Percentiles rank a stretch among this genome's conserved stretches.
These are phyloP conservation scores for Coccinonectria pachysandricola DNA, from an alignment of 2,329 filamentous ascomycete species.

Conservation along the genomic window DNA sequence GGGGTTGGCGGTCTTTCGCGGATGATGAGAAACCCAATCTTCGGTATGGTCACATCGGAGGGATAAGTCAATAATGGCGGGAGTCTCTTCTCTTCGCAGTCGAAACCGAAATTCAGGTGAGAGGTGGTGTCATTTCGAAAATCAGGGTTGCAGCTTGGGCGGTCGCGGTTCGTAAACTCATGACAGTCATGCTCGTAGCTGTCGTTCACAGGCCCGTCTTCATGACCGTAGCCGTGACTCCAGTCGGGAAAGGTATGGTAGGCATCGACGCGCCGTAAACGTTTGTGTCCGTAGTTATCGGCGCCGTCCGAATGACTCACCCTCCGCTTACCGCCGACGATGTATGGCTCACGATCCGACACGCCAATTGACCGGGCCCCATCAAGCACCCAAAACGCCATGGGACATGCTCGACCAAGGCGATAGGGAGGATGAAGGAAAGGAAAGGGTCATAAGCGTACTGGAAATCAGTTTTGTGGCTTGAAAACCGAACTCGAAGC, in stretches of 20 bases:
- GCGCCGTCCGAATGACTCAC: slow-evolving; percentile 25
- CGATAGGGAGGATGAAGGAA: slow-evolving; percentile 2
- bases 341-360: slow-evolving; percentile 17
- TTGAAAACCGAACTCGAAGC: no score
- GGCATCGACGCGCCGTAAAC: slow-evolving; percentile 10
- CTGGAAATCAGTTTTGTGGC: no score
- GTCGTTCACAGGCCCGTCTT: slow-evolving; percentile 1
- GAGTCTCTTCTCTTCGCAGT: slow-evolving; percentile 7
- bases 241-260: slow-evolving; percentile 2
- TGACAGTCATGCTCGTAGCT: slow-evolving; percentile 5
- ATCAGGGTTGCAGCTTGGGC: slow-evolving; percentile 6
- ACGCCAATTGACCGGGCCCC: slow-evolving; percentile 20
- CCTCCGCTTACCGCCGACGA: slow-evolving; percentile 29
- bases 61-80: slow-evolving; percentile 7
- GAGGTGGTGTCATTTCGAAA: slow-evolving; percentile 2
- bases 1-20: slow-evolving; percentile 22
- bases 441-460: slow-evolving; percentile 4
- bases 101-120: slow-evolving; percentile 6
- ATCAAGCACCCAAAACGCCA: slow-evolving; percentile 31
- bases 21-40: slow-evolving; percentile 29
- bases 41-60: slow-evolving; percentile 22
- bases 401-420: slow-evolving; percentile 25
- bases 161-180: no score
- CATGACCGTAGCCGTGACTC: slow-evolving; percentile 4
- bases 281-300: slow-evolving; percentile 18